Conservation (phyloP, 2,329 filamentous ascomycete genomes). For the Thielaviopsis musarum region DNA sequence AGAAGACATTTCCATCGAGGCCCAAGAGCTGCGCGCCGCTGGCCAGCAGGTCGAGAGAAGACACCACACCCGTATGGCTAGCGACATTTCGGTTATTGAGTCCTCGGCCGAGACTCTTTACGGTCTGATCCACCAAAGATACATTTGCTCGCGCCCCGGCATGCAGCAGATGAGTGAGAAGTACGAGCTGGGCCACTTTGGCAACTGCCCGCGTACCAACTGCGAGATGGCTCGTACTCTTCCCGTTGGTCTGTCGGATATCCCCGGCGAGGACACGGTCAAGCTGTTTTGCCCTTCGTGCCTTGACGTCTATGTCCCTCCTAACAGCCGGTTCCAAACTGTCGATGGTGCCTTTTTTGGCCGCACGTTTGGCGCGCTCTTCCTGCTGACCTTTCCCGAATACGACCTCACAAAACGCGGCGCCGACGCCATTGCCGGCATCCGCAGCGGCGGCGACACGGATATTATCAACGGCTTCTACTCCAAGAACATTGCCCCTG, state of each 20-base stretch:
- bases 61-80: conserved; percentile 70
- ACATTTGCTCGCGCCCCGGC: conserved; percentile 88
- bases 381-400: conserved; percentile 97
- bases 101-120: conserved; percentile 97
- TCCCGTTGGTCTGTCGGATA: conserved; percentile 85
- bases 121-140: conserved; percentile 93
- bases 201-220: conserved; percentile 82
- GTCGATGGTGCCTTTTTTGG: conserved; percentile 98
- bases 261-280: conserved; percentile 90
- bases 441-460: conserved; percentile 23
- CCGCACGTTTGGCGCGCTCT: conserved; percentile 88
- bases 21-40: conserved; percentile 28
- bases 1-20: conserved; percentile 46
- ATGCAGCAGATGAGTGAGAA: conserved; percentile 99
- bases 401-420: conserved; percentile 69
- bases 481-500: conserved; percentile 72
- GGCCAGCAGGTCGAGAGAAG: conserved; percentile 43
- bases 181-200: conserved; percentile 93
- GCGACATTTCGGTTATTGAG: conserved; percentile 88
- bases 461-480: conserved; percentile 69
- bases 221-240: conserved; percentile 83
- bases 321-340: conserved; percentile 91
- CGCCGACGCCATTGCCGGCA: conserved; percentile 33
- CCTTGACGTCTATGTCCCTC: conserved; percentile 90
- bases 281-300: conserved; percentile 97